Conservation (phyloP, 2,329 filamentous ascomycete genomes). For the Aspergillus sp. region DNA sequence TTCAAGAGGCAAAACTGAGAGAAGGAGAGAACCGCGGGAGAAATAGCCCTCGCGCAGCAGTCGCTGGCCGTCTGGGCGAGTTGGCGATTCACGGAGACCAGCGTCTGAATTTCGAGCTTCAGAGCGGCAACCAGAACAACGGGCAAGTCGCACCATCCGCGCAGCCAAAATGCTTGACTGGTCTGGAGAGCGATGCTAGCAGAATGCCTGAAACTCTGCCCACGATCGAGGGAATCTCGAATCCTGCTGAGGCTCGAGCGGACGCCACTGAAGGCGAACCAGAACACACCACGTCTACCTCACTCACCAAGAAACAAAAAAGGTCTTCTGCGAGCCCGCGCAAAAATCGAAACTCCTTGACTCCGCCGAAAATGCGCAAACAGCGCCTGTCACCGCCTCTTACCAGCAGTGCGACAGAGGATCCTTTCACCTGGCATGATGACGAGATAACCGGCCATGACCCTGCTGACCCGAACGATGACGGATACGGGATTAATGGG, state of each 20-base stretch:
- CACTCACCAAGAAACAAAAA: constrained; percentile 12
- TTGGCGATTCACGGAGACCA: constrained; percentile 30
- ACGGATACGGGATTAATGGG: constrained; percentile 55
- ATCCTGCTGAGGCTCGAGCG: constrained; percentile 6
- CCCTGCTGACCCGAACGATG: constrained; percentile 47
- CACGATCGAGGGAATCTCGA: constrained; percentile 4
- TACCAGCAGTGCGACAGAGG: constrained; percentile 14
- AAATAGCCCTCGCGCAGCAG: constrained; percentile 30
- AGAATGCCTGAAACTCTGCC: constrained; percentile 13
- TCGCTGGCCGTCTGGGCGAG: constrained; percentile 31
- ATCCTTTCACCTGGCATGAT: constrained; percentile 45
- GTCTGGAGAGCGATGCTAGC: constrained; percentile 3
- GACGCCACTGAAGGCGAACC: constrained; percentile 5
- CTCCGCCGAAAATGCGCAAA: constrained; percentile 16
- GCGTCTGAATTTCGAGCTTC: constrained; percentile 9
- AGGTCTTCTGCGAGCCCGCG: constrained; percentile 11
- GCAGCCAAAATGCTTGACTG: constrained; percentile 9
- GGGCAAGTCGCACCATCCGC: constrained; percentile 3
- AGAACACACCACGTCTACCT: constrained; percentile 6
- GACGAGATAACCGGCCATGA: constrained; percentile 55
- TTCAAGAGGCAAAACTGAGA: constrained; percentile 21
- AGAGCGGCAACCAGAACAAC: constrained; percentile 8
- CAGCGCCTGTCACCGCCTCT: constrained; percentile 27
- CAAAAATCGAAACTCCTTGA: constrained; percentile 13
- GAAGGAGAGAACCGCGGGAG: constrained; percentile 24